phyloP scores from a whole-genome alignment of 2,329 filamentous ascomycete genomes.

The Chrysoporthe cubensis region DNA sequence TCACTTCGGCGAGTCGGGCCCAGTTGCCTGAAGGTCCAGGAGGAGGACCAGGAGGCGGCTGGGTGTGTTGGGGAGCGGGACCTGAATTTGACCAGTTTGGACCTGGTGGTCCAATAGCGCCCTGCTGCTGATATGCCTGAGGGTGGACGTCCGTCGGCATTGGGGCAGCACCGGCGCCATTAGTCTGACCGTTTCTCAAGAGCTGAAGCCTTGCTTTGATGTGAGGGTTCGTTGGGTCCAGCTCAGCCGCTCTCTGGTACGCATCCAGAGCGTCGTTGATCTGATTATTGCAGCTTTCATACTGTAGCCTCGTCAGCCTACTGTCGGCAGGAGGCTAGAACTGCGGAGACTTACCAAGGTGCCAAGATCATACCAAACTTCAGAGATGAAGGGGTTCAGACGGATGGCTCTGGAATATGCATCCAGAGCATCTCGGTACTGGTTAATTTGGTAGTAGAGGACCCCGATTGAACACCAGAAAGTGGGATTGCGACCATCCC shows the following conservation, averaged over 20 bases:
- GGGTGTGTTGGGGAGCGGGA: slow-evolving; percentile 60
- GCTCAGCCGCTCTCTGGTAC: slow-evolving; percentile 90
- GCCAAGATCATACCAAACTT: slow-evolving; percentile 98
- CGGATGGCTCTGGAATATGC: slow-evolving; percentile 96
- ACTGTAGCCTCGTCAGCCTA: slow-evolving; percentile 54
- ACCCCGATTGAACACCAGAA: slow-evolving; percentile 99
- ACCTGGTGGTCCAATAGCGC: slow-evolving; percentile 80
- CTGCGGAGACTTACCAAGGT: slow-evolving; percentile 71
- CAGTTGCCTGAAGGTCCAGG: slow-evolving; percentile 62
- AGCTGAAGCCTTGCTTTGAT: slow-evolving; percentile 95
- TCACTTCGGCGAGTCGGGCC: slow-evolving; percentile 77
- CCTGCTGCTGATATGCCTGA: slow-evolving; percentile 85
- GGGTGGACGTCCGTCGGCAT: slow-evolving; percentile 95
- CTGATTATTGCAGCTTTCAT: slow-evolving; percentile 99
- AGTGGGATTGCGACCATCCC: slow-evolving; percentile 94
- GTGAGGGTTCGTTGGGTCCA: slow-evolving; percentile 90
- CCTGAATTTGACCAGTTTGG: slow-evolving; percentile 88
- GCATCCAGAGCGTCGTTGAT: slow-evolving; percentile 95
- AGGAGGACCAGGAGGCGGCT: slow-evolving; percentile 46
- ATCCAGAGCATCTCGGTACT: slow-evolving; percentile 96
- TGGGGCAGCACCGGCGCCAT: slow-evolving; percentile 77
- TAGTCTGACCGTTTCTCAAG: slow-evolving; percentile 78
- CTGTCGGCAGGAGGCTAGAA: slow-evolving; percentile 30
- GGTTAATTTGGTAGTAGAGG: slow-evolving; percentile 99
- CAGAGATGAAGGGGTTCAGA: slow-evolving; percentile 95